These are phyloP conservation scores for Circinella umbellata DNA, from an alignment of 371 early-diverging fungal genomes.

Conservation along the genomic window DNA sequence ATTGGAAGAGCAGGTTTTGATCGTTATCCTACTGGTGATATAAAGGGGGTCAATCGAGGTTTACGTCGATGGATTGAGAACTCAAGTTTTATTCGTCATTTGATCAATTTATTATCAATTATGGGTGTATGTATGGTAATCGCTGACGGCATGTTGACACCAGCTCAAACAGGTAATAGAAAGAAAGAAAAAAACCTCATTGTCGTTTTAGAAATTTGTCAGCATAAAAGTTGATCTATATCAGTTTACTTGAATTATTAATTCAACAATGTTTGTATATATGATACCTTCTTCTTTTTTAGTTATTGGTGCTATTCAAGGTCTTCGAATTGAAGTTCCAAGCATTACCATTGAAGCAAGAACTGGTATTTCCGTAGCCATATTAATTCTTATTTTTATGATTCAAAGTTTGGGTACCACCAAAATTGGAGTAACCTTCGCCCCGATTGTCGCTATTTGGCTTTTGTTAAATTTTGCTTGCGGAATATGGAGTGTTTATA, in stretches of 20 bases:
- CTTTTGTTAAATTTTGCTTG: conserved; percentile 40
- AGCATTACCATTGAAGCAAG: conserved; percentile 17
- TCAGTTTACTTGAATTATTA: no score
- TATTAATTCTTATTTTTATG: conserved; percentile 49
- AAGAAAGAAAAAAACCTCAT: no score
- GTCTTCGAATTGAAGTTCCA: conserved; percentile 22
- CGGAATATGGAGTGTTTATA: conserved; percentile 56
- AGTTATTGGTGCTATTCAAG: conserved; percentile 35
- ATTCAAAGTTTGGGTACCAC: conserved; percentile 57
- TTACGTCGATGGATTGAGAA: conserved; percentile 24
- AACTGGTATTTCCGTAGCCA: conserved; percentile 31
- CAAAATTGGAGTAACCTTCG: conserved; percentile 42
- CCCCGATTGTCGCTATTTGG: conserved; percentile 58
- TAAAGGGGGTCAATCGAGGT: conserved; percentile 16
- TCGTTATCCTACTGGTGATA: conserved; percentile 24
- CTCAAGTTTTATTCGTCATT: conserved; percentile 23
- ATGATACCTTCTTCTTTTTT: not conserved
- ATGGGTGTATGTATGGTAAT: conserved; percentile 38
- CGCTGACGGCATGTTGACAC: conserved; percentile 48
- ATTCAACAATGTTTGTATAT: no score
- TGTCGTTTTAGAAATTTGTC: no score
- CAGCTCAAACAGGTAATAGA: conserved; percentile 37
- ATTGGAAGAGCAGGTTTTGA: conserved; percentile 14
- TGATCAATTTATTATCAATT: conserved; percentile 24
- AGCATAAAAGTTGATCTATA: no score